phyloP scores from a whole-genome alignment of 1,284 basidiomycete genomes.

The Irpex sp. region DNA sequence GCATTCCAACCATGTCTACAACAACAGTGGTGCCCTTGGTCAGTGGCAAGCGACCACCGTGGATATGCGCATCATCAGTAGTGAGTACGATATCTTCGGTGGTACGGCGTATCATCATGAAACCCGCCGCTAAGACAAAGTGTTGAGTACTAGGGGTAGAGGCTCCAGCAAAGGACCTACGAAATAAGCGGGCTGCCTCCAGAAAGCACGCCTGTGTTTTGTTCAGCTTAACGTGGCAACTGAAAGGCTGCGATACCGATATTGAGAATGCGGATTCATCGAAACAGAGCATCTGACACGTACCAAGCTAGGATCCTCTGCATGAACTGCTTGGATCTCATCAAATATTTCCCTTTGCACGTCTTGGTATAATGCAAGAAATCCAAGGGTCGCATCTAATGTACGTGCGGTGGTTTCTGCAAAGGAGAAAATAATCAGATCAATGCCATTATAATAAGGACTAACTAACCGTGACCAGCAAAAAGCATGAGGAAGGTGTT shows the following conservation, averaged over 20 bases:
- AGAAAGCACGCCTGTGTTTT: background rate
- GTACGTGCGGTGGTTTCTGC: constrained; percentile 46
- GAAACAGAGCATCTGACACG: background rate
- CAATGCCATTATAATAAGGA: background rate
- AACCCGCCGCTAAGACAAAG: background rate
- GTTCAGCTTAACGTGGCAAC: background rate
- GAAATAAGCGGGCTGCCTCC: background rate
- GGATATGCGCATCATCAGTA: constrained; percentile 23
- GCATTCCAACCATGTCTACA: constrained; percentile 59
- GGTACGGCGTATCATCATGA: background rate
- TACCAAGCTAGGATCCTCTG: constrained; percentile 8
- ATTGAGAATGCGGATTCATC: background rate
- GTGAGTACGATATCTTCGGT: constrained; percentile 18
- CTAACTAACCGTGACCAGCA: constrained; percentile 21
- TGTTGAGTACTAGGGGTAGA: background rate
- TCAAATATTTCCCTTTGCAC: constrained; percentile 44
- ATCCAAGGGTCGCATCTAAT: constrained; percentile 40
- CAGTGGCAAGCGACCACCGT: constrained; percentile 24
- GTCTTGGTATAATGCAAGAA: constrained; percentile 46
- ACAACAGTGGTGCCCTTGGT: constrained; percentile 38
- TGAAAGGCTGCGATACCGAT: background rate
- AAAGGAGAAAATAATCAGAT: background rate
- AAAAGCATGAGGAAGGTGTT: constrained; percentile 24
- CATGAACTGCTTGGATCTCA: constrained; percentile 30
- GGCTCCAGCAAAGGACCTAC: background rate